phyloP scores from a whole-genome alignment of 768 basidiomycete genomes.

The Collybiopsis luxurians region DNA sequence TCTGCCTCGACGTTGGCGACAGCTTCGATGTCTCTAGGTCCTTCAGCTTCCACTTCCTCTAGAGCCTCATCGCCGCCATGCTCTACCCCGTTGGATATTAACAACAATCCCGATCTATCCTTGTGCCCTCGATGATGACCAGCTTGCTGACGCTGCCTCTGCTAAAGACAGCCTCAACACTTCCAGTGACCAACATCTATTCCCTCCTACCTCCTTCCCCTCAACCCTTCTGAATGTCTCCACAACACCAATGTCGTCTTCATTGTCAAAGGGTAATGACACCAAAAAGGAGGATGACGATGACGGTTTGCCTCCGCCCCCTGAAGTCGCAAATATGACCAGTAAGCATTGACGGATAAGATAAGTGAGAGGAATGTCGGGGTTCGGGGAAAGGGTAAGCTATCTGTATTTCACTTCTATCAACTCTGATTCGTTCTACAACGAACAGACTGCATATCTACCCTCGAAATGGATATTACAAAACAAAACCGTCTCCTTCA shows the following conservation, averaged over 20 bases:
- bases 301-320: conserved; percentile 78
- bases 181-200: background rate
- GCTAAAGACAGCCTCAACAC: conserved; percentile 6
- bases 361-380: conserved; percentile 94
- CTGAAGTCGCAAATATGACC: conserved; percentile 92
- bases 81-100: too few relatives aligned
- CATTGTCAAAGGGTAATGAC: background rate
- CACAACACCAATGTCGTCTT: conserved; percentile 4
- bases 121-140: conserved; percentile 16
- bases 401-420: conserved; percentile 9
- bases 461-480: too few relatives aligned
- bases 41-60: too few relatives aligned
- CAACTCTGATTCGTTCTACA: background rate
- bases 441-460: conserved; percentile 80
- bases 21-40: too few relatives aligned
- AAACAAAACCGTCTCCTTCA: conserved; percentile 90
- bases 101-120: too few relatives aligned
- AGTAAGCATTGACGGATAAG: conserved; percentile 97
- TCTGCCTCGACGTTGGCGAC: too few relatives aligned
- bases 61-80: too few relatives aligned
- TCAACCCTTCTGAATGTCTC: background rate
- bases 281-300: conserved; percentile 34
- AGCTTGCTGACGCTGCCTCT: background rate
- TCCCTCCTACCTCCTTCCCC: background rate
- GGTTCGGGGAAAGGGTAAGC: conserved; percentile 84